Conservation (phyloP, 805 yeast species). For the Blastobotrys chiropterorum region DNA sequence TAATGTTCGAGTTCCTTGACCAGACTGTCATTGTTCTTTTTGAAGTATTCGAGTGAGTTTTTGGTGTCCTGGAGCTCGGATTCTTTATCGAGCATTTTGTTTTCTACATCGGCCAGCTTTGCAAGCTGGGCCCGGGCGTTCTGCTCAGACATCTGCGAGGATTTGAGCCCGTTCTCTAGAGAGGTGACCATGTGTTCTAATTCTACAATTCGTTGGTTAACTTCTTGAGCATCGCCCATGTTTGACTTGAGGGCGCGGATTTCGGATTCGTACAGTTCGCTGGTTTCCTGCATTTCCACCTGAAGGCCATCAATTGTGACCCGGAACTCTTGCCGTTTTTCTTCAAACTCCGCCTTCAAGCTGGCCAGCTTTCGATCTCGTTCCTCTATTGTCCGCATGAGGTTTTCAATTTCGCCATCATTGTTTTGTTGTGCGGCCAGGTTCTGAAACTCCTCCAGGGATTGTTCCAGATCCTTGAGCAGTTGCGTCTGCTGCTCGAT, state of each 20-base stretch:
- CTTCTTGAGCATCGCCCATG: constrained; percentile 17
- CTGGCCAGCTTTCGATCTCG: constrained; percentile 25
- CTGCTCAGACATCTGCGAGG: constrained; percentile 21
- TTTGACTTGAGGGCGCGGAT: constrained; percentile 17
- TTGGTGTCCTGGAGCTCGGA: constrained; percentile 21
- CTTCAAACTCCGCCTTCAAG: constrained; percentile 25
- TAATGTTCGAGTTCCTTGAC: constrained; percentile 1
- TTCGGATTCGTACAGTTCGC: constrained; percentile 20
- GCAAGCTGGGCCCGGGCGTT: constrained; percentile 28
- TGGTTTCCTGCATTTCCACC: constrained; percentile 21
- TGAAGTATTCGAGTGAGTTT: constrained; percentile 12
- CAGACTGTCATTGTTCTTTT: constrained; percentile 3
- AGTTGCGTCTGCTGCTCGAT: constrained; percentile 41
- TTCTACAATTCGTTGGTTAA: constrained; percentile 22
- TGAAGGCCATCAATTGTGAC: constrained; percentile 25
- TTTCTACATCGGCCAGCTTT: constrained; percentile 32
- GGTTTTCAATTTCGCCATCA: constrained; percentile 21
- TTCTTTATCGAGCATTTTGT: constrained; percentile 29
- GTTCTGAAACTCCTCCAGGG: constrained; percentile 37
- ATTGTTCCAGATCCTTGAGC: constrained; percentile 42
- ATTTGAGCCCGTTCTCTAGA: constrained; percentile 22
- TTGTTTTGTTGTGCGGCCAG: constrained; percentile 16
- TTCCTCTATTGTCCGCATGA: constrained; percentile 20
- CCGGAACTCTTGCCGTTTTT: constrained; percentile 29
- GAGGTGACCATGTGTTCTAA: constrained; percentile 22